phyloP scores from a whole-genome alignment of 441 rosid genomes.

The Erysimum cheiri region DNA sequence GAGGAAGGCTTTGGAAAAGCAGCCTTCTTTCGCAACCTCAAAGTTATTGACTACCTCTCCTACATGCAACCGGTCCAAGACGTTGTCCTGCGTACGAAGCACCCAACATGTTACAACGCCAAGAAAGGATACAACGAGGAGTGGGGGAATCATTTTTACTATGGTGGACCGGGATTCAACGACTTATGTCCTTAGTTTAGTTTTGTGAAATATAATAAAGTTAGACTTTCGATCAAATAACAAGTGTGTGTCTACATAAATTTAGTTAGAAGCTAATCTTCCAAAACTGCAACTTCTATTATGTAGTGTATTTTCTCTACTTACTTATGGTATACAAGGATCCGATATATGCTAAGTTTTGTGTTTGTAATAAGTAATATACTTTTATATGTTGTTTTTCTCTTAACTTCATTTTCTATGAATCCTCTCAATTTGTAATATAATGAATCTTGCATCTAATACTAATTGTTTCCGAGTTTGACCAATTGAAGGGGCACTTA shows the following conservation, averaged over 20 bases:
- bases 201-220: neutral
- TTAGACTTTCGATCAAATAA: neutral
- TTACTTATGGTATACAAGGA: no score
- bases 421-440: no score
- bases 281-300: no score
- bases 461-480: no score
- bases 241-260: neutral
- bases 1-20: neutral
- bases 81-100: rapidly evolving
- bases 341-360: no score
- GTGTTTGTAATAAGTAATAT: no score
- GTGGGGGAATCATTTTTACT: neutral
- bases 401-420: no score
- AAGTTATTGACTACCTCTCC: neutral
- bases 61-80: neutral
- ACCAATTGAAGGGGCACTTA: no score
- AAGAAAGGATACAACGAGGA: neutral
- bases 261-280: no score
- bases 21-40: neutral
- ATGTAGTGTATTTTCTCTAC: no score
- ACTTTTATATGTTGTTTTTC: no score
- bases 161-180: neutral
- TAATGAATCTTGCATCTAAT: no score
- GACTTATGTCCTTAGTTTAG: neutral
- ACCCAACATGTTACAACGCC: neutral